These are phyloP conservation scores for Pigoraptor vietnamica DNA, from an alignment of 78 protist genomes.

Conservation along the genomic window DNA sequence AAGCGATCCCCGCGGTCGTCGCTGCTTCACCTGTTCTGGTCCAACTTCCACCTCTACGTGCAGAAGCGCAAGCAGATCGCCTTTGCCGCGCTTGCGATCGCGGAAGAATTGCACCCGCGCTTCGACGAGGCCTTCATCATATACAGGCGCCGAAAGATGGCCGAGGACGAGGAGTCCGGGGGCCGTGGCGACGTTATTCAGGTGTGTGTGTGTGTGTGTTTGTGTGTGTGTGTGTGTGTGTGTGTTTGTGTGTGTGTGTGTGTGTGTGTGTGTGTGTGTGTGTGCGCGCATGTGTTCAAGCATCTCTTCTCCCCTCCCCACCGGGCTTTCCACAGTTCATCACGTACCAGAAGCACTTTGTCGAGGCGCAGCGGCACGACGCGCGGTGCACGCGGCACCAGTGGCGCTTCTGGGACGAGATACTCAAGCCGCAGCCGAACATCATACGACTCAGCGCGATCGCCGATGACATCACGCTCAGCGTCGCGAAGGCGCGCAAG, in stretches of 20 bases:
- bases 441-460: neutral
- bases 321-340: too few relatives aligned
- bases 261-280: too few relatives aligned
- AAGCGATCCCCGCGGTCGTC: neutral
- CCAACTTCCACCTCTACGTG: neutral
- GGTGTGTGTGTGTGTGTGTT: neutral
- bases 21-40: neutral
- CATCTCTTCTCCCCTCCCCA: too few relatives aligned
- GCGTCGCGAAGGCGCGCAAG: neutral
- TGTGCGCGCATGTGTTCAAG: too few relatives aligned
- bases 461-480: neutral
- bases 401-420: neutral
- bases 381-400: neutral
- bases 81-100: neutral
- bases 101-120: neutral
- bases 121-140: neutral
- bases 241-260: too few relatives aligned
- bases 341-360: neutral
- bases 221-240: too few relatives aligned
- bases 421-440: neutral
- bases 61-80: neutral
- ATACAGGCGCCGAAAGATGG: neutral
- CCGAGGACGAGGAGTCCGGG: neutral
- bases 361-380: neutral
- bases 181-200: neutral